These are phyloP conservation scores for Neopestalotiopsis sp. DNA, from an alignment of 2,329 filamentous ascomycete genomes.

Conservation along the genomic window DNA sequence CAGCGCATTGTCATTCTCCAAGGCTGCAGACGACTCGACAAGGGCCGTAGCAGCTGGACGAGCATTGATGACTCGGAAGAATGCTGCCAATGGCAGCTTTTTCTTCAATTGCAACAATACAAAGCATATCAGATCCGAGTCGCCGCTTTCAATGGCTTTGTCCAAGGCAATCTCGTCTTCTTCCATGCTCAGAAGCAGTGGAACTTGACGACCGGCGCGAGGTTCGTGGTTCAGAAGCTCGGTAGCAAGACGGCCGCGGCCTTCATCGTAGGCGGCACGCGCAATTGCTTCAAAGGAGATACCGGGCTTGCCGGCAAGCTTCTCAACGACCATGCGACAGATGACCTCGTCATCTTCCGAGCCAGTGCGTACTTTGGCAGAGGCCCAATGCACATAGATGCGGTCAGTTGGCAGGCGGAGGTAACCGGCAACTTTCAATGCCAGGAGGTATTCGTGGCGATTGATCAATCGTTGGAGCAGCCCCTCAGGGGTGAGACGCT, in stretches of 20 bases:
- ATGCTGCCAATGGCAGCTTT: slow-evolving; percentile 86
- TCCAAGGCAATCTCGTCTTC: slow-evolving; percentile 94
- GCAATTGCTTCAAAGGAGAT: slow-evolving; percentile 97
- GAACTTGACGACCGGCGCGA: slow-evolving; percentile 93
- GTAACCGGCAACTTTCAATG: slow-evolving; percentile 86
- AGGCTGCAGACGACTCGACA: slow-evolving; percentile 79
- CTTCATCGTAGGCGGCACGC: slow-evolving; percentile 91
- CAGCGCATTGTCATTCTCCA: slow-evolving; percentile 75
- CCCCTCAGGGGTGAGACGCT: slow-evolving; percentile 86
- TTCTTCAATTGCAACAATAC: slow-evolving; percentile 88
- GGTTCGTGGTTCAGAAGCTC: slow-evolving; percentile 93
- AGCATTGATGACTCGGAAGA: slow-evolving; percentile 90
- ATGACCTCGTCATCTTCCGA: slow-evolving; percentile 87
- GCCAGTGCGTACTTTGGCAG: slow-evolving; percentile 87
- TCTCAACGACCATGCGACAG: slow-evolving; percentile 84
- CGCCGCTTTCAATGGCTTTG: slow-evolving; percentile 94
- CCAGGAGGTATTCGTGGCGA: slow-evolving; percentile 88
- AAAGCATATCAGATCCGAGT: slow-evolving; percentile 90
- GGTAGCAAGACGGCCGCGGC: slow-evolving; percentile 85
- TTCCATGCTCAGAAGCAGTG: slow-evolving; percentile 90
- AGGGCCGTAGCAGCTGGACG: slow-evolving; percentile 86
- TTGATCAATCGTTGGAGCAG: slow-evolving; percentile 87
- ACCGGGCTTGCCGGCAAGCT: slow-evolving; percentile 84
- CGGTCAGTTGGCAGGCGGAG: slow-evolving; percentile 84
- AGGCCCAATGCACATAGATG: slow-evolving; percentile 97